These are phyloP conservation scores for Achlya hypogyna DNA, from an alignment of 352 stramenopile genomes.

Conservation along the genomic window DNA sequence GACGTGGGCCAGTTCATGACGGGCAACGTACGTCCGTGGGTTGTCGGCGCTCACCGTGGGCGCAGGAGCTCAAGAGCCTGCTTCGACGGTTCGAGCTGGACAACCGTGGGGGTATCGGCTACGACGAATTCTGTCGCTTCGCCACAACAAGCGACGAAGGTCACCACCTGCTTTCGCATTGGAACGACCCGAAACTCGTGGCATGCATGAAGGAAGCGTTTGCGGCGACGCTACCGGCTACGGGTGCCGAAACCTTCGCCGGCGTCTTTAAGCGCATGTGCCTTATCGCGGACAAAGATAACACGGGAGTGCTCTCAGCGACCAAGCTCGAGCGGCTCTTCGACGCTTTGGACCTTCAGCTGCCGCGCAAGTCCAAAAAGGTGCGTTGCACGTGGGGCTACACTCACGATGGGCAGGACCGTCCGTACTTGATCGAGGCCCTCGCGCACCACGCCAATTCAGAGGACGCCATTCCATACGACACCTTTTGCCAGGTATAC, in stretches of 20 bases:
- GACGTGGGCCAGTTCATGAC: slow-evolving; percentile 60
- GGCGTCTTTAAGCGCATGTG: slow-evolving; percentile 72
- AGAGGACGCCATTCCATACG: slow-evolving; percentile 19
- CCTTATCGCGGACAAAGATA: slow-evolving; percentile 69
- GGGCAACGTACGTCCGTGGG: slow-evolving; percentile 18
- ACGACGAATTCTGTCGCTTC: slow-evolving; percentile 68
- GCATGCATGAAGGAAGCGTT: slow-evolving; percentile 7
- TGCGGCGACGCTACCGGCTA: slow-evolving; percentile 28
- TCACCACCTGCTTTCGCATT: neutral
- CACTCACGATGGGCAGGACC: slow-evolving; percentile 12
- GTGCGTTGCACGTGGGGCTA: slow-evolving; percentile 31
- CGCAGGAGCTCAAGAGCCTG: slow-evolving; percentile 67
- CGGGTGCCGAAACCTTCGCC: slow-evolving; percentile 42
- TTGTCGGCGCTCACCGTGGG: neutral
- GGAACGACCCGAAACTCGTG: slow-evolving; percentile 22
- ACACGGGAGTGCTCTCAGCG: slow-evolving; percentile 34
- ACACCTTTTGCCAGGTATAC: slow-evolving; percentile 40
- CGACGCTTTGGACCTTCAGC: slow-evolving; percentile 44
- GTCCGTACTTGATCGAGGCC: slow-evolving; percentile 42
- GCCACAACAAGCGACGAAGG: slow-evolving; percentile 38
- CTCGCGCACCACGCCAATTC: slow-evolving; percentile 23
- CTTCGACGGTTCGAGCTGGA: slow-evolving; percentile 72
- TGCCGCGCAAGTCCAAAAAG: slow-evolving; percentile 34
- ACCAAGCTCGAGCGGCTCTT: slow-evolving; percentile 49
- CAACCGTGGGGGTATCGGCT: slow-evolving; percentile 52